Conservation (phyloP, 2,329 filamentous ascomycete genomes). For the Trichothecium sympodiale region DNA sequence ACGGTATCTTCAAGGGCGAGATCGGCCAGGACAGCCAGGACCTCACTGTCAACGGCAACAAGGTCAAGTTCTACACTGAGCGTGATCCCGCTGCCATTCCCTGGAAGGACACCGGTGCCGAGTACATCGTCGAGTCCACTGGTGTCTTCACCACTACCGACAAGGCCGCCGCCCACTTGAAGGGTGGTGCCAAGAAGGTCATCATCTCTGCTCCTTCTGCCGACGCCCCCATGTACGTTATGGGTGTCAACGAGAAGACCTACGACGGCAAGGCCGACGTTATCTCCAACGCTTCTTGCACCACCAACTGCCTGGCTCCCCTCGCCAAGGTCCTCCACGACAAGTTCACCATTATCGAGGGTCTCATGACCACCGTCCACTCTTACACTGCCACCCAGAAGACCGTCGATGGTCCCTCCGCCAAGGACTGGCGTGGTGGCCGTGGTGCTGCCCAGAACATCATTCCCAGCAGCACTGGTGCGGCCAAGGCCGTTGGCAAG, state of each 20-base stretch:
- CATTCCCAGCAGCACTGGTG: conserved; percentile 97
- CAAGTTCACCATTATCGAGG: conserved; percentile 95
- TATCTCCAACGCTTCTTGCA: conserved; percentile 99
- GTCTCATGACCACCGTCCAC: conserved; percentile 99
- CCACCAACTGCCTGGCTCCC: conserved; percentile 99
- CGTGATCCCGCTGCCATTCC: conserved; percentile 81
- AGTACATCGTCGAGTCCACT: conserved; percentile 95
- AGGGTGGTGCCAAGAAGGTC: conserved; percentile 97
- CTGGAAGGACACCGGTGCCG: conserved; percentile 77
- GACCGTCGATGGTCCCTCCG: conserved; percentile 94
- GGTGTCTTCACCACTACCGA: conserved; percentile 99
- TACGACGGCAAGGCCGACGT: conserved; percentile 88
- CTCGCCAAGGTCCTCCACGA: conserved; percentile 99
- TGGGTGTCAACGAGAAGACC: conserved; percentile 93
- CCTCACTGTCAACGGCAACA: conserved; percentile 89
- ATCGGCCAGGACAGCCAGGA: conserved; percentile 60
- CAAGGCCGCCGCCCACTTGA: conserved; percentile 88
- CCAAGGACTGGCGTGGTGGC: conserved; percentile 99
- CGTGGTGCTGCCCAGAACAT: conserved; percentile 99
- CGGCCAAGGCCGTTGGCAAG: conserved; percentile 99
- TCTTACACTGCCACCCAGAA: conserved; percentile 99
- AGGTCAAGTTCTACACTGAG: conserved; percentile 89
- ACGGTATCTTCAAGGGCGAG: conserved; percentile 92
- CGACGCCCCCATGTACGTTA: conserved; percentile 99
- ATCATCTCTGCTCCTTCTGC: conserved; percentile 85